Base-by-base conservation (phyloP, 2,329 filamentous ascomycete genomes). In the Botrytis sinoallii region DNA sequence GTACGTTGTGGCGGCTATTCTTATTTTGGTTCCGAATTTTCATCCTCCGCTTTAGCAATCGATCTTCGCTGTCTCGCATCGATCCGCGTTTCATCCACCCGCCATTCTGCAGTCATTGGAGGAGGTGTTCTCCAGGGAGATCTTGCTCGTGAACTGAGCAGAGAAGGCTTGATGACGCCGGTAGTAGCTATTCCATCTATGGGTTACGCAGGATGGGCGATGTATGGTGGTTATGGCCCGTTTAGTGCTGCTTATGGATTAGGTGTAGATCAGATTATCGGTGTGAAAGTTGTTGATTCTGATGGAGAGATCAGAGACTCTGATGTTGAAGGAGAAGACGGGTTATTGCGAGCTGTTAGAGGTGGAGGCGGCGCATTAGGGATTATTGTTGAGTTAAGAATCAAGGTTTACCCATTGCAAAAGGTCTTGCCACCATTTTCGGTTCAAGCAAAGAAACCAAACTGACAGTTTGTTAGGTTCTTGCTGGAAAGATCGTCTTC, bases 301-400 rank as follows among this genome's bases (percentile, higher is more conserved):
- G 71, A 81, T 8, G 84, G 83, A 6, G 74, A 81, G 12, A 75
- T 84, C 1, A 76, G 83, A 10, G 80, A 83, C 9, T 84, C 84
- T 1, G 80, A 82, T 59, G 80, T 82, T 22, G 78, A 78, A 16
- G 52, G 35, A 14, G 52, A 70, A 35, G 68, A 70, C 29, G 52
- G 55, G 9, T 72, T 85, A 48, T 74, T 85, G 29, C 80, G 79
- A 60, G 83, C 81, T 1, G 82, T 85, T 29, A 79, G 83, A 1
- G 84, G 84, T 3, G 83, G 79, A 7, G 83, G 84, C 40, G 82
- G 83, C 6, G 79, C 79, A 18, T 81, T 85, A 38, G 84, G 83
- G 4, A 77, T 84, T 18, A 82, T 85, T 60, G 80, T 83, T 12
- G 83, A 85, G 73, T 55, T 85, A 10, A 82, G 79, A 4, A 79